Percentiles rank a stretch among this genome's conserved stretches.
These are phyloP conservation scores for Candida ovalis DNA, from an alignment of 805 yeast genomes.

Conservation along the genomic window DNA sequence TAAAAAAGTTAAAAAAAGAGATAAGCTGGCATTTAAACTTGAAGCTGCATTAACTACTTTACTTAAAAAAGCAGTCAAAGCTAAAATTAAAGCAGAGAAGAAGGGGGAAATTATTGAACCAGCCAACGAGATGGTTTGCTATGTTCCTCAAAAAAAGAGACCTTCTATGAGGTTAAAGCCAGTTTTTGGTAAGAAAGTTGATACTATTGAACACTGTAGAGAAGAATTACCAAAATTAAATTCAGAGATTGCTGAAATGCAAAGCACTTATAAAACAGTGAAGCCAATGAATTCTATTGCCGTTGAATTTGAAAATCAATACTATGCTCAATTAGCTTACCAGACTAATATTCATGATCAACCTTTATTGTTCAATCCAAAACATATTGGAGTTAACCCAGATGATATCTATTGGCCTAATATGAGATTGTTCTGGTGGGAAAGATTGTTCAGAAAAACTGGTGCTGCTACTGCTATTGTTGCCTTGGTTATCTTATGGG, in stretches of 20 bases:
- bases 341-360: conserved; percentile 62
- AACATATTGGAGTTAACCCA: conserved; percentile 61
- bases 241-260: conserved; percentile 52
- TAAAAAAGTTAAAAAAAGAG: conserved; percentile 55
- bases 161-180: conserved; percentile 48
- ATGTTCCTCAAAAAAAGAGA: conserved; percentile 63
- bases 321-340: conserved; percentile 67
- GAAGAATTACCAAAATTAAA: conserved; percentile 57
- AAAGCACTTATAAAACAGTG: conserved; percentile 41
- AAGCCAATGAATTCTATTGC: conserved; percentile 76
- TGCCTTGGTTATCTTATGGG: conserved; percentile 63
- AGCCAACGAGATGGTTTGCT: conserved; percentile 45
- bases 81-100: conserved; percentile 60
- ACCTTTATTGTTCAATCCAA: conserved; percentile 61
- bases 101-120: conserved; percentile 49
- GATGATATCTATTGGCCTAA: conserved; percentile 65
- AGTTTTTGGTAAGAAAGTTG: conserved; percentile 56
- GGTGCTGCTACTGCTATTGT: conserved; percentile 50
- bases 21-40: conserved; percentile 51
- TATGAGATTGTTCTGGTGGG: conserved; percentile 80
- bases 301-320: conserved; percentile 75
- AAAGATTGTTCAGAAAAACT: conserved; percentile 50
- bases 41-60: conserved; percentile 64
- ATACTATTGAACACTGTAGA: conserved; percentile 54
- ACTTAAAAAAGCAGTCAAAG: conserved; percentile 60